Evolutionary conservation across 768 basidiomycete species (phyloP).

Genomic region (Omphalotus guepiniiformis): DNA sequence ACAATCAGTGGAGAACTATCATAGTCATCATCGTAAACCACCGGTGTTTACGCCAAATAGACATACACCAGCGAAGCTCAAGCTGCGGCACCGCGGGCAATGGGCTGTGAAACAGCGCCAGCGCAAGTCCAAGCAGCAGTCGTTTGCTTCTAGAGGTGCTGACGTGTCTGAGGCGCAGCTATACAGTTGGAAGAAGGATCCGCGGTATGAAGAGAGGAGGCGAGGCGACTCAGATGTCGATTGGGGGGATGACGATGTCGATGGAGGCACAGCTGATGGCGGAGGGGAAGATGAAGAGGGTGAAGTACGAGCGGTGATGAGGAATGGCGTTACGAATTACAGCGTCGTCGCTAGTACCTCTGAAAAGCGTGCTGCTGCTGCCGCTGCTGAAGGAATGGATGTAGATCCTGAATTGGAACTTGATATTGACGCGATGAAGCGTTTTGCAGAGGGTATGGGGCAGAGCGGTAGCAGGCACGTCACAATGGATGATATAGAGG

Average conservation of each 20-base stretch:
- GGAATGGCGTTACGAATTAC: slow-evolving; percentile 9
- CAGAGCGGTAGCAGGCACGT: slow-evolving; percentile 39
- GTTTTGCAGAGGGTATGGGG: slow-evolving; percentile 50
- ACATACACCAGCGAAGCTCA: slow-evolving; percentile 20
- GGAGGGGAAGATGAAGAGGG: slow-evolving; percentile 18
- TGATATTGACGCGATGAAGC: slow-evolving; percentile 44
- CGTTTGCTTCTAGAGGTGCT: slow-evolving; percentile 42
- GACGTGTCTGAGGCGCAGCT: slow-evolving; percentile 51
- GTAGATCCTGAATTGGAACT: slow-evolving; percentile 55
- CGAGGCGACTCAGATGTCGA: slow-evolving; percentile 65
- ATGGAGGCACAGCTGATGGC: slow-evolving; percentile 28
- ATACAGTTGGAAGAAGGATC: slow-evolving; percentile 34
- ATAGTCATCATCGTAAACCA: neutral
- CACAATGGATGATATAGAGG: slow-evolving; percentile 67
- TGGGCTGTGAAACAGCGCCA: slow-evolving; percentile 5
- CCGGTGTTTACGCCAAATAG: slow-evolving; percentile 25
- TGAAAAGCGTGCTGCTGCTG: slow-evolving; percentile 15
- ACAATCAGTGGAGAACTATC: no score
- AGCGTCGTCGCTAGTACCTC: neutral
- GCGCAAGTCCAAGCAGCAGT: slow-evolving; percentile 14
- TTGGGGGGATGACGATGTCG: slow-evolving; percentile 50
- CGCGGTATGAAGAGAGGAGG: slow-evolving; percentile 47
- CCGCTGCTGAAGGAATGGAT: slow-evolving; percentile 57
- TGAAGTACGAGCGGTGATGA: slow-evolving; percentile 22
- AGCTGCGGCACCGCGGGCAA: slow-evolving; percentile 19